Evolutionary conservation across 2,329 filamentous ascomycete species (phyloP), one percentile per base, ranked within the genome.

Genomic region (Trichophyton simii): DNA sequence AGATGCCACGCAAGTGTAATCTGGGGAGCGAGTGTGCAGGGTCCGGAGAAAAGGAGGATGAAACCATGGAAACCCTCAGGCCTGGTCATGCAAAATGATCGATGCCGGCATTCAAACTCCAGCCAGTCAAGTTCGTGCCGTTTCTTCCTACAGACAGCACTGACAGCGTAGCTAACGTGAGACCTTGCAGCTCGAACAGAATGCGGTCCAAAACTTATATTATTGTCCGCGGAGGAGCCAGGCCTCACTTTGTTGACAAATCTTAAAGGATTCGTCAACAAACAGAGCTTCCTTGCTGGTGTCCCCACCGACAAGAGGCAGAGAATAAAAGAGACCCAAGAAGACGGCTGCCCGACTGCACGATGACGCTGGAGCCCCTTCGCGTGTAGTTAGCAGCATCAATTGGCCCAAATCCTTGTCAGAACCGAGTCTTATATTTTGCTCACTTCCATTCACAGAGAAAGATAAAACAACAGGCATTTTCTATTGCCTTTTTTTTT

Each of bases 291-390:
- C 41, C 41, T 18, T 44, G 41, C 41, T 44, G 34, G 34, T 38
- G 41, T 44, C 41, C 4, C 41, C 41, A 44, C 41, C 8, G 41
- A 13, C 41, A 44, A 5, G 9, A 38, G 34, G n/a, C 41, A 44
- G 41, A n/a, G 13, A n/a, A n/a, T 18, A n/a, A n/a, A 44, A 44
- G 20, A 18, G 44, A 48, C 44, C 18, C n/a, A 20, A 11, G 11
- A 54, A 28, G 22, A 54, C 22, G 13, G 52, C 28, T 28, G 28
- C 9, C 52, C 25, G 34, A 28, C 52, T 55, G 52, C 52, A 55
- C 6, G 52, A 55, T 55, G 52, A 55, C 52, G 52, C 52, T 36
- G 52, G 31, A 55, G 52, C 52, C 31, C 28, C 48, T 55, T 28
- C 52, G 52, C 52, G 7, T 55, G 50, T 28, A 8, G 46, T 52